Evolutionary conservation across 2,329 filamentous ascomycete species (phyloP).

Genomic region (Coniochaeta sp.): DNA sequence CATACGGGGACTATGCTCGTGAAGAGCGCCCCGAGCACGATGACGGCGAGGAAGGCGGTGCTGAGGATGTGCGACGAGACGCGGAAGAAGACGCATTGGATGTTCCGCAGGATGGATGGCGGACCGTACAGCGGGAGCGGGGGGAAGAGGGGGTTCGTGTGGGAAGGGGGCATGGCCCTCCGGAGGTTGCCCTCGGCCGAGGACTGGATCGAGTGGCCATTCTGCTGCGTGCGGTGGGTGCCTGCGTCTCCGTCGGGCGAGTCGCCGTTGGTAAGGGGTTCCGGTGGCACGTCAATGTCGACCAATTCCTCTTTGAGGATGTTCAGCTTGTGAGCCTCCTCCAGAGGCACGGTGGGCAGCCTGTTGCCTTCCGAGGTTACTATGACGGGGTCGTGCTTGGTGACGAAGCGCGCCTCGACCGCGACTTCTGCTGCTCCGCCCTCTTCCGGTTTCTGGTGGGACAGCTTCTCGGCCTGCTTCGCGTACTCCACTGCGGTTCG

Average conservation of each 20-base stretch:
- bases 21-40: conserved; percentile 68
- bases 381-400: conserved; percentile 65
- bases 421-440: conserved; percentile 38
- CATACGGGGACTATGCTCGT: conserved; percentile 53
- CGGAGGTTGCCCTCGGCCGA: conserved; percentile 38
- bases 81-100: conserved; percentile 61
- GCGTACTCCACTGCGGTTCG: conserved; percentile 48
- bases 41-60: conserved; percentile 65
- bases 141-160: conserved; percentile 77
- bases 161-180: conserved; percentile 51
- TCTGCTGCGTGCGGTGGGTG: conserved; percentile 20
- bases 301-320: conserved; percentile 44
- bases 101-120: conserved; percentile 53
- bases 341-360: conserved; percentile 60
- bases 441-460: conserved; percentile 26
- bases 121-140: conserved; percentile 77
- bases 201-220: conserved; percentile 28
- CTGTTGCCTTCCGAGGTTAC: conserved; percentile 59
- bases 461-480: conserved; percentile 53
- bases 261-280: conserved; percentile 11
- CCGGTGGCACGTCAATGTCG: conserved; percentile 17
- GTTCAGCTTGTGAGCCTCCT: conserved; percentile 67
- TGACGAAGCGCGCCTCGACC: conserved; percentile 57
- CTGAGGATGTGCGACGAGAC: conserved; percentile 68
- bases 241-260: conserved; percentile 12